These are phyloP conservation scores for Olyra latifolia DNA, from an alignment of 176 grass and related monocot species.

Conservation along the genomic window DNA sequence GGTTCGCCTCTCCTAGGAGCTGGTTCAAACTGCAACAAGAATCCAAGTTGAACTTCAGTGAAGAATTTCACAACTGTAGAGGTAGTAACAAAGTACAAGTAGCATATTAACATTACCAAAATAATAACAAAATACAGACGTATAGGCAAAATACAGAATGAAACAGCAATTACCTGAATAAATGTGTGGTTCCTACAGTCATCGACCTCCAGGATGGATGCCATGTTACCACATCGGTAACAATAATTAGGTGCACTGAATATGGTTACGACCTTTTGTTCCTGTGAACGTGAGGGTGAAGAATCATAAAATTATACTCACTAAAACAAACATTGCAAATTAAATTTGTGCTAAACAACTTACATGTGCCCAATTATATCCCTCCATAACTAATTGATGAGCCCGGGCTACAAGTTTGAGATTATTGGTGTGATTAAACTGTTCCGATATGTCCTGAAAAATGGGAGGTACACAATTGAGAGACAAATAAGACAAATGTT, in stretches of 20 bases:
- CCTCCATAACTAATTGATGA: conserved; percentile 90
- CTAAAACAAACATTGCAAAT: conserved; percentile 11
- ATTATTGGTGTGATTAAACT: conserved; percentile 89
- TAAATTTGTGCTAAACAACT: conserved; percentile 7
- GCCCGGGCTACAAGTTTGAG: conserved; percentile 84
- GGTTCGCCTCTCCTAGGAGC: conserved; percentile 82
- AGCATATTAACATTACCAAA: not conserved
- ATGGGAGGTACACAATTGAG: not conserved
- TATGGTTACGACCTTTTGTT: conserved; percentile 91
- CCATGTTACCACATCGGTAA: conserved; percentile 88
- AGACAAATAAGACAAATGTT: not conserved
- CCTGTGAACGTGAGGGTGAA: conserved; percentile 38
- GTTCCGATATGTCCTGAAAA: conserved; percentile 84
- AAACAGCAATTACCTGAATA: conserved; percentile 56
- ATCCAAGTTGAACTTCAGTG: not conserved
- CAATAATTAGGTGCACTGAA: conserved; percentile 94
- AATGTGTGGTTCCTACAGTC: conserved; percentile 82
- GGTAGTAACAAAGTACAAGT: not conserved
- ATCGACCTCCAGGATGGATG: conserved; percentile 90
- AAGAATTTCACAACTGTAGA: not conserved
- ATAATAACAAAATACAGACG: not conserved
- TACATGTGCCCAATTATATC: conserved; percentile 92
- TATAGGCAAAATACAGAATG: not conserved
- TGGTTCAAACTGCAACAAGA: conserved; percentile 54
- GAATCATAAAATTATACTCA: conserved; percentile 7